phyloP scores from a whole-genome alignment of 495 filamentous ascomycete genomes.

The Schizothecium vesticola region DNA sequence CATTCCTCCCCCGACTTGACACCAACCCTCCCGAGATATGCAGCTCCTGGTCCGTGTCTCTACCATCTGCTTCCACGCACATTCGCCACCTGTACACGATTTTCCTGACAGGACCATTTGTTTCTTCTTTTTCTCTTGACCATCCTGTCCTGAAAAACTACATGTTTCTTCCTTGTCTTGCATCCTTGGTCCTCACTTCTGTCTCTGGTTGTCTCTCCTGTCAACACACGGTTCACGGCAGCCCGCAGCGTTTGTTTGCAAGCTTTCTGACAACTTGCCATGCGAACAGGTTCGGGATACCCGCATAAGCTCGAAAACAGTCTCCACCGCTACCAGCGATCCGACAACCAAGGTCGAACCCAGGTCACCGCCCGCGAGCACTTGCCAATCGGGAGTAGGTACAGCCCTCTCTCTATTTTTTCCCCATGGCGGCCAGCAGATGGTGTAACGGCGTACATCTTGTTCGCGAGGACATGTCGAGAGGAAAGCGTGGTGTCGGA shows the following conservation, averaged over 20 bases:
- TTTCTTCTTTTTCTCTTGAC: conserved; percentile 4
- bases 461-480: not conserved
- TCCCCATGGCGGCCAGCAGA: not conserved
- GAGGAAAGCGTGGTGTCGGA: not conserved
- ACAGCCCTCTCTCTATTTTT: not conserved
- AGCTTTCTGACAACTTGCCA: conserved; percentile 32
- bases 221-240: conserved; percentile 32
- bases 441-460: not conserved
- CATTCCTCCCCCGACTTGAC: conserved; percentile 24
- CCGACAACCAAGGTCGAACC: conserved; percentile 18
- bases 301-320: conserved; percentile 39
- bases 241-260: conserved; percentile 39
- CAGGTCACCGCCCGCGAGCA: not conserved
- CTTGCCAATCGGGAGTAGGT: not conserved
- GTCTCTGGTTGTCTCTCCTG: conserved; percentile 16
- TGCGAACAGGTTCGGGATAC: conserved; percentile 49
- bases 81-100: conserved; percentile 12
- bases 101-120: conserved; percentile 7
- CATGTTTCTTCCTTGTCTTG: conserved; percentile 30
- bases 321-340: conserved; percentile 19
- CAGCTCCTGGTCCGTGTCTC: conserved; percentile 26
- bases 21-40: conserved; percentile 29
- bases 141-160: conserved; percentile 6
- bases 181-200: conserved; percentile 11
- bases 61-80: conserved; percentile 12